phyloP scores from a whole-genome alignment of 768 basidiomycete genomes.

The Xanthoconium stramineum region DNA sequence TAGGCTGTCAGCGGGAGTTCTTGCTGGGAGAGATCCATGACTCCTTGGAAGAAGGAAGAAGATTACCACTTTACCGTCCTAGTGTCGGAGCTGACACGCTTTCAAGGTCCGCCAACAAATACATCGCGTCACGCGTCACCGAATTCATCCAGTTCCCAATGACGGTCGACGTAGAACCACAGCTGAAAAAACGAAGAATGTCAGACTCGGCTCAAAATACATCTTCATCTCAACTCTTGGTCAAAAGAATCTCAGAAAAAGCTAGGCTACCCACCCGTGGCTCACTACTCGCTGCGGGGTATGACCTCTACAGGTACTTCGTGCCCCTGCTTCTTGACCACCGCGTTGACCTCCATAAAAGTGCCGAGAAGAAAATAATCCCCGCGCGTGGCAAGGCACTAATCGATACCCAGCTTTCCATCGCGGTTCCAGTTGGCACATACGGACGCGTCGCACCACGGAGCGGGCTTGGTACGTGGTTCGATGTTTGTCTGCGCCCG shows the following conservation, averaged over 20 bases:
- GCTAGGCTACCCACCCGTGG: conserved; percentile 87
- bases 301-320: conserved; percentile 85
- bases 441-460: conserved; percentile 97
- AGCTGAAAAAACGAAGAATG: conserved; percentile 61
- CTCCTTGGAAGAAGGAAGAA: conserved; percentile 5
- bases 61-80: background rate
- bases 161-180: conserved; percentile 30
- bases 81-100: conserved; percentile 41
- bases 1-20: conserved; percentile 32
- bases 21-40: conserved; percentile 32
- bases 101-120: conserved; percentile 28
- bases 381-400: conserved; percentile 91
- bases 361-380: conserved; percentile 80
- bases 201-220: conserved; percentile 38
- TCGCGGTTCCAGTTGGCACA: conserved; percentile 90
- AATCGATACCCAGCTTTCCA: conserved; percentile 86
- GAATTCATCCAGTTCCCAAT: background rate
- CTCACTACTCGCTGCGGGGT: conserved; percentile 83
- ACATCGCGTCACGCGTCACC: conserved; percentile 20
- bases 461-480: conserved; percentile 80
- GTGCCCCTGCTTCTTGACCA: background rate
- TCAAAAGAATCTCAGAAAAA: conserved; percentile 82
- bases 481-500: background rate
- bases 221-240: conserved; percentile 55
- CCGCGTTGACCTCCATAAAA: conserved; percentile 28